A percentile compares a stretch with the other conserved stretches of the same genome.
These are phyloP conservation scores for Trichothecium sympodiale DNA, from an alignment of 2,329 filamentous ascomycete genomes.

Conservation along the genomic window DNA sequence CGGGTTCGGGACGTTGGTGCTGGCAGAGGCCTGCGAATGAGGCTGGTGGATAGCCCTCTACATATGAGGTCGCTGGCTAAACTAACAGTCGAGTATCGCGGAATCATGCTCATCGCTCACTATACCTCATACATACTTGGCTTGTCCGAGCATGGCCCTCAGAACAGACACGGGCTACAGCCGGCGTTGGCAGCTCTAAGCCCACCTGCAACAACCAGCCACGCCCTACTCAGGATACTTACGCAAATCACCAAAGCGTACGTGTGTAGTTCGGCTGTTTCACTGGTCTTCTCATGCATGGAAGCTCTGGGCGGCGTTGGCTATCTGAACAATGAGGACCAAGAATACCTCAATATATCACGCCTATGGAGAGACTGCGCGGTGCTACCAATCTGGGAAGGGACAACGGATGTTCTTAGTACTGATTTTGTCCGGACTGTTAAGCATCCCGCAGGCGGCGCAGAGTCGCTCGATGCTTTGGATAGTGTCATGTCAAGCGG, in stretches of 20 bases:
- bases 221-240: constrained; percentile 41
- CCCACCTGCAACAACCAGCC: constrained; percentile 13
- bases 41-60: constrained; percentile 38
- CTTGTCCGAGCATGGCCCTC: constrained; percentile 32
- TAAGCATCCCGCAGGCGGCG: constrained; percentile 29
- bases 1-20: constrained; percentile 41
- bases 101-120: constrained; percentile 42
- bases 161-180: constrained; percentile 4
- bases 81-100: constrained; percentile 43
- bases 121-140: constrained; percentile 45
- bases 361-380: constrained; percentile 53
- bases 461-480: constrained; percentile 27
- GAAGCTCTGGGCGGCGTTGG: constrained; percentile 56
- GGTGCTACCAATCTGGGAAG: constrained; percentile 60
- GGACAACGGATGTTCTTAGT: constrained; percentile 61
- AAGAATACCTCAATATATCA: constrained; percentile 55
- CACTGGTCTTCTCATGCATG: constrained; percentile 45
- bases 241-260: constrained; percentile 51
- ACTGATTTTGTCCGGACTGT: constrained; percentile 35
- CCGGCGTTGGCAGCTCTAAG: constrained; percentile 19
- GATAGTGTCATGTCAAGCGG: constrained; percentile 24
- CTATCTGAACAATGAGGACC: constrained; percentile 52
- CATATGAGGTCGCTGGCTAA: constrained; percentile 49
- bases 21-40: constrained; percentile 29
- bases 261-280: constrained; percentile 37